Evolutionary conservation across 495 filamentous ascomycete genomes (phyloP), one percentile per base, ranked within the genome.

Genomic region (Talaromyces nanjingensis): DNA sequence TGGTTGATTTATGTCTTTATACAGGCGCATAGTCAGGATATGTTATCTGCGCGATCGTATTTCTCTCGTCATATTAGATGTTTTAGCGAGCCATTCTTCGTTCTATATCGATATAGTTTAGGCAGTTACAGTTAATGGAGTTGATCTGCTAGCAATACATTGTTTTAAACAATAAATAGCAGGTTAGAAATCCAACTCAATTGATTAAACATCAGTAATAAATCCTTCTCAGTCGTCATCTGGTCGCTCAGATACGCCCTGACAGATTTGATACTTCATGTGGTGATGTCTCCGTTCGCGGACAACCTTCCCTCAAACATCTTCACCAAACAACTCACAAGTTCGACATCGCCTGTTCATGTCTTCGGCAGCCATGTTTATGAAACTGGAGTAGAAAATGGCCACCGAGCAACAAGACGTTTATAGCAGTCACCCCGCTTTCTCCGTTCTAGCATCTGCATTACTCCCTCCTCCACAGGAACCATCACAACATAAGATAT

Each of bases 361-460:
- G 18, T 18, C 37, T 7, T 31, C 14, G 12, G 0, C 2, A n/a
- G 4, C 12, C 3, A 42, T 42, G 4, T 6, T 4, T 42, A 54
- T 12, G 2, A 11, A 54, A 25, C 2, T 14, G 4, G 4, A 57
- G 7, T 33, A 42, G 4, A 34, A 7, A 31, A 33, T 49, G 25
- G 34, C 24, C 24, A 62, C 60, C 6, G 7, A 53, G 2, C 42
- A 31, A n/a, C 37, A 53, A 14, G 69, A 69, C 31, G 25, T 72
- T 47, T 75, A 77, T 34, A 60, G 67, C 6, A 63, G 68, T 8
- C 71, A 76, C 8, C 72, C 78, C 45, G 77, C 76, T 42, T 49
- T 64, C 0, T 77, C 78, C 12, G 34, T 76, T 29, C 72, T 81
- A 20, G 78, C 77, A 1, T 69, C 74, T 64, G 68, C 70, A 6